Percentiles rank a stretch among this genome's conserved stretches.
Evolutionary conservation across 2,329 filamentous ascomycete genomes (phyloP).

Genomic region (Trichophaea hybrida): DNA sequence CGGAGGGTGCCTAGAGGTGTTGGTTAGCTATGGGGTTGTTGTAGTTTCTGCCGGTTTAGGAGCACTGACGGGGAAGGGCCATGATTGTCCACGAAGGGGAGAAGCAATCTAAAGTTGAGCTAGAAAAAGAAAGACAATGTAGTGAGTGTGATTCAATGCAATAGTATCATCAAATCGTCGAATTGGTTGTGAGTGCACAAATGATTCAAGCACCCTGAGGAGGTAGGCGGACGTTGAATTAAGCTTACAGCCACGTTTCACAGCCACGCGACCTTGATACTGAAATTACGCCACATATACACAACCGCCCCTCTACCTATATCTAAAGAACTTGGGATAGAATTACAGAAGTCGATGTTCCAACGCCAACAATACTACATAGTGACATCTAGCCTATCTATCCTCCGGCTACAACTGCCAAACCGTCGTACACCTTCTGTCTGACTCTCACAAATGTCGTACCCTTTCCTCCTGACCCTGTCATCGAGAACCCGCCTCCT

Average conservation of each 20-base stretch:
- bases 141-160: background rate
- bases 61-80: constrained; percentile 1
- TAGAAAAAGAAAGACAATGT: background rate
- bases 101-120: background rate
- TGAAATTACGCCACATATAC: background rate
- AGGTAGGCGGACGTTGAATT: background rate
- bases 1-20: constrained; percentile 13
- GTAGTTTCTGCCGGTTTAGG: background rate
- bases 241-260: background rate
- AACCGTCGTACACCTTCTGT: constrained; percentile 78
- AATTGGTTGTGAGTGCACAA: background rate
- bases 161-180: background rate
- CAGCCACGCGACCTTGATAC: background rate
- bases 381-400: constrained; percentile 29
- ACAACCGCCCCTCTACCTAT: background rate
- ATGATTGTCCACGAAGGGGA: background rate
- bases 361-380: background rate
- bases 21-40: background rate
- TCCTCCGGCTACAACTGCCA: constrained; percentile 74
- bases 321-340: too few species aligned
- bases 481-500: constrained; percentile 47
- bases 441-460: constrained; percentile 48
- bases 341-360: background rate
- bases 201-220: background rate
- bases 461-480: constrained; percentile 14